These are phyloP conservation scores for Arabidopsis lyrata DNA, from an alignment of 441 rosid genomes.

Conservation along the genomic window DNA sequence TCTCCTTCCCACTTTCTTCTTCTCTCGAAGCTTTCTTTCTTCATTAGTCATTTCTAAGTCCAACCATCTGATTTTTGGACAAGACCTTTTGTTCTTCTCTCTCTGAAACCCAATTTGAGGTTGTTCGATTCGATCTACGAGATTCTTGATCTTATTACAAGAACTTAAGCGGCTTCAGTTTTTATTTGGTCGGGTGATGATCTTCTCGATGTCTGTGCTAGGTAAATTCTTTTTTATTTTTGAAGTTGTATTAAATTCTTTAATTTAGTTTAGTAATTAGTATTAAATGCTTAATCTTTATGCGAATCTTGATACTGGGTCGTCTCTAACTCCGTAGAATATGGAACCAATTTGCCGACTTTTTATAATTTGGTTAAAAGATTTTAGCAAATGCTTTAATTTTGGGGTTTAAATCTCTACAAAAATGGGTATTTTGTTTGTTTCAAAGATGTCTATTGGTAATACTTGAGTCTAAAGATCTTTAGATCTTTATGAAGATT, in stretches of 20 bases:
- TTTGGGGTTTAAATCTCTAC: too few species aligned
- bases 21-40: conserved; percentile 4
- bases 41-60: conserved; percentile 42
- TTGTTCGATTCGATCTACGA: conserved; percentile 48
- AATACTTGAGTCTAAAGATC: background rate
- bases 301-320: conserved; percentile 30
- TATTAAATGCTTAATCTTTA: conserved; percentile 5
- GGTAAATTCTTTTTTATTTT: conserved; percentile 26
- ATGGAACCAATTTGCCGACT: conserved; percentile 35
- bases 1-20: conserved; percentile 24
- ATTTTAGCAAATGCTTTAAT: background rate
- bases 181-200: conserved; percentile 24
- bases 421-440: too few species aligned
- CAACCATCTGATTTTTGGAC: conserved; percentile 41
- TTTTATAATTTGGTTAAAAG: conserved; percentile 7
- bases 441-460: background rate
- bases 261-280: conserved; percentile 24
- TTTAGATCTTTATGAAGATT: conserved; percentile 17
- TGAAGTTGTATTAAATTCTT: background rate
- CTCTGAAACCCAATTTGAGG: conserved; percentile 35
- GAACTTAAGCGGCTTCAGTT: conserved; percentile 30
- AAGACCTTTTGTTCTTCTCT: conserved; percentile 36
- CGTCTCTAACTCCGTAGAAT: conserved; percentile 41
- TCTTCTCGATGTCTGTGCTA: conserved; percentile 40
- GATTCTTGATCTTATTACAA: conserved; percentile 43